Evolutionary conservation across 148 eudicot species (phyloP).

Genomic region (Camellia granthamiana): DNA sequence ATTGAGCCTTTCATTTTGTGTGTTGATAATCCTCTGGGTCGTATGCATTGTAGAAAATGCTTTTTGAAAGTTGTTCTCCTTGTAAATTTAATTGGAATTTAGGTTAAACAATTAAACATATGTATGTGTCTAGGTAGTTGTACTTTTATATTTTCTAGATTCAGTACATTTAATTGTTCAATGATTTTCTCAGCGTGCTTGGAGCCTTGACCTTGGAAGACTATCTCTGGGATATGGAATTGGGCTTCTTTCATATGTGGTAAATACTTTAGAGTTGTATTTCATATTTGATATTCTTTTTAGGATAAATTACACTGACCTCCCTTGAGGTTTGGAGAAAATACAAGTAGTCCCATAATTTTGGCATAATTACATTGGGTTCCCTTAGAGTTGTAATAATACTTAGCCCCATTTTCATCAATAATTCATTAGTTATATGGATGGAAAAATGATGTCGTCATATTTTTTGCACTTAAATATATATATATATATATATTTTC

Average conservation of each 20-base stretch:
- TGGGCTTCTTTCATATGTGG: conserved; percentile 78
- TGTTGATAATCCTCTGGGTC: background rate
- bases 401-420: no score
- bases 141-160: conserved; percentile 1
- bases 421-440: no score
- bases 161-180: background rate
- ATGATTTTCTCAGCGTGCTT: conserved; percentile 42
- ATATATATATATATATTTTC: no score
- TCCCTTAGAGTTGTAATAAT: no score
- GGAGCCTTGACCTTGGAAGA: conserved; percentile 71
- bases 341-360: no score
- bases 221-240: conserved; percentile 59
- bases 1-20: background rate
- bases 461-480: no score
- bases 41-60: background rate
- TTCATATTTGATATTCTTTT: background rate
- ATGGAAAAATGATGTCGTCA: no score
- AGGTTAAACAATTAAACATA: background rate
- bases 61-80: background rate
- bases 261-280: conserved; percentile 20
- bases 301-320: no score
- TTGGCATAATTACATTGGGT: no score
- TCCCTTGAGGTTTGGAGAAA: no score
- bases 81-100: background rate
- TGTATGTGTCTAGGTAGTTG: background rate